Evolutionary conservation across 2,329 filamentous ascomycete species (phyloP), one percentile per base, ranked within the genome.

Genomic region (Colletotrichum australisinense): DNA sequence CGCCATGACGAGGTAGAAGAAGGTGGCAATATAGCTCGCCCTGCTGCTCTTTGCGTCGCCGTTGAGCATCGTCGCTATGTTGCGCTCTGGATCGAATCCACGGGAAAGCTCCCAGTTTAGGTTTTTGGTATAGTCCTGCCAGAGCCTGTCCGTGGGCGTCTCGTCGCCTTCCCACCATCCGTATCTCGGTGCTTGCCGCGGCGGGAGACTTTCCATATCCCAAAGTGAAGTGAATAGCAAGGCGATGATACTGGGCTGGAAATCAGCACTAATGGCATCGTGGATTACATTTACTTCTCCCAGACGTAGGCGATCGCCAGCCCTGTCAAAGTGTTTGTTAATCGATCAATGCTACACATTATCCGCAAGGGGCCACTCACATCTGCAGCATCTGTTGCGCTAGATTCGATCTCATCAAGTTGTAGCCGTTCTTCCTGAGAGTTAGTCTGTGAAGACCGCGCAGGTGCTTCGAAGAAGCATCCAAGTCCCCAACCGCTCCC

Each of bases 1-100:
- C 73, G 86, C 84, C 59, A 85, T 82, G 78, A 84, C 83, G 55
- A 86, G 81, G 76, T 86, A 86, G 77, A 86, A 84, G 77, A 86
- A 86, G 42, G 84, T 86, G 53, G 84, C 83, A 67, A 86, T 84
- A 77, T 86, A 86, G 67, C 83, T 84, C 49, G 83, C 84, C 59
- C 85, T 81, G 74, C 84, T 86, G 67, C 81, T 83, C 63, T 78
- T 81, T 22, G 80, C 78, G 71, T 83, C 81, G 26, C 79, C 77
- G 53, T 83, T 82, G 32, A 83, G 73, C 62, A 83, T 82, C 26
- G 77, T 77, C 26, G 81, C 80, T 68, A 80, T 77, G 74, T 82
- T 81, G 60, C 79, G 80, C 46, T 77, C 76, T 28, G 80, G 76
- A 46, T 77, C 80, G 64, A 82, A 82, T 5, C 75, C 79, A 70